A percentile compares a stretch with the other conserved stretches of the same genome.
Conservation (phyloP, 2,329 filamentous ascomycete species). For the Aspergillus novoparasiticus region DNA sequence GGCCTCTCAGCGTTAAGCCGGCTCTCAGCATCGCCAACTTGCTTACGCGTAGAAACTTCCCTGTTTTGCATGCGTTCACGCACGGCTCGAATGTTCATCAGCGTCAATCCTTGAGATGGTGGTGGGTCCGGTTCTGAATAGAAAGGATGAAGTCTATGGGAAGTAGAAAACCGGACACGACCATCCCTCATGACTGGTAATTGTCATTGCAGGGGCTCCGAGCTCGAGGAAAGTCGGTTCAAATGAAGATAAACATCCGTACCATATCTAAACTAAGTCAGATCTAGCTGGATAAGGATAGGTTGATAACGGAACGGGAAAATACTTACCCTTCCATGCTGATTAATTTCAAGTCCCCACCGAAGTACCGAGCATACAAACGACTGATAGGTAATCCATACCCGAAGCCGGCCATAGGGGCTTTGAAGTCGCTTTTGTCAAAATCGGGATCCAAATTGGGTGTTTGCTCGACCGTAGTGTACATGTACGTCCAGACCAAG, state of each 20-base stretch:
- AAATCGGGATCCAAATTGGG: conserved; percentile 95
- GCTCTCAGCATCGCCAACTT: conserved; percentile 85
- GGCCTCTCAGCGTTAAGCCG: conserved; percentile 62
- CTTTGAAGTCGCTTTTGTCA: conserved; percentile 98
- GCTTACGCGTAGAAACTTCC: conserved; percentile 82
- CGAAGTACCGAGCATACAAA: conserved; percentile 95
- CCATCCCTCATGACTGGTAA: conserved; percentile 85
- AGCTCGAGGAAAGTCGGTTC: conserved; percentile 91
- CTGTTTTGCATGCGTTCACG: conserved; percentile 70
- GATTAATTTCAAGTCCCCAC: conserved; percentile 94
- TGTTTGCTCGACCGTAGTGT: conserved; percentile 95
- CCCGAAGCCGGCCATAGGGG: conserved; percentile 98
- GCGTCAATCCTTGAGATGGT: conserved; percentile 55
- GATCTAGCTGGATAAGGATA: neutral
- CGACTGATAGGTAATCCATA: conserved; percentile 94
- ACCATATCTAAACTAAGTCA: conserved; percentile 69
- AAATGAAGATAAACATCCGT: conserved; percentile 98
- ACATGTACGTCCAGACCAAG: conserved; percentile 99
- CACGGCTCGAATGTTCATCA: conserved; percentile 58
- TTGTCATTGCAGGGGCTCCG: conserved; percentile 92
- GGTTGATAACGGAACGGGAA: neutral
- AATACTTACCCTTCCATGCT: conserved; percentile 93
- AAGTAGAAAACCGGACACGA: conserved; percentile 48
- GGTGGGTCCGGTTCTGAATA: conserved; percentile 37
- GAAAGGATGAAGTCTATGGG: conserved; percentile 43